Base-by-base conservation (phyloP, 1,284 basidiomycete genomes). In the Ustilago loliicola region DNA sequence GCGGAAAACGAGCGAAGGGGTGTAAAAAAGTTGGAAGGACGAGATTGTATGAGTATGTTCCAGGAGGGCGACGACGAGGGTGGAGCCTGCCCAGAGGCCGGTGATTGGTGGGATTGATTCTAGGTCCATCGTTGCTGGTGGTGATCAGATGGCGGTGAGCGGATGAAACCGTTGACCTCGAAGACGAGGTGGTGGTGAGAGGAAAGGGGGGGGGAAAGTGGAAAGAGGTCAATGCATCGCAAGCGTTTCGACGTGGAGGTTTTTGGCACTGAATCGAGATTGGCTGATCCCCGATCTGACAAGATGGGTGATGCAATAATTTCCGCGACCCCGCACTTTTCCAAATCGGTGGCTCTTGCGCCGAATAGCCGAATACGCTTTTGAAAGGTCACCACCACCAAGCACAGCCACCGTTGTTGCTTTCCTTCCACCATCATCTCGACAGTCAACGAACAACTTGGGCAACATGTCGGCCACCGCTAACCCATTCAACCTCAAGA, bases 61-160 rank as follows among this genome's bases (percentile, higher is more conserved):
- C 32, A 81, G 69, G 15, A 85, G 23, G 4, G 82, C 70, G 6
- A 79, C 55, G 3, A 59, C 61, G 13, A 86, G 47, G 30, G 80
- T 80, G 36, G 73, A 70, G 9, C 38, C 63, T 1, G 62, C 76
- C 85, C 84, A 86, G 9, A 76, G 29, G 25, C 77, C 66, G 4
- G 83, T 83, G 56, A 86, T 80, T 34, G 85, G 84, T 11, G 84
- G 82, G 29, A 85, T 66, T 6, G 66, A 72, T 48, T 81, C 82
- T 7, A 85, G 45, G 54, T 86, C 83, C 84, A 86, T 86, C 32
- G 19, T 21, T n/a, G 8, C 3, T 11, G 10, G 2, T 25, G 13
- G 21, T 17, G 15, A 36, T 40, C 1, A 19, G 38, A 17, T 7
- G 38, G 19, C n/a, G 38, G 17, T 17, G 38, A 15, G 27, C 19